Conservation (phyloP, 805 yeast species). For the Myxozyma sirexii region DNA sequence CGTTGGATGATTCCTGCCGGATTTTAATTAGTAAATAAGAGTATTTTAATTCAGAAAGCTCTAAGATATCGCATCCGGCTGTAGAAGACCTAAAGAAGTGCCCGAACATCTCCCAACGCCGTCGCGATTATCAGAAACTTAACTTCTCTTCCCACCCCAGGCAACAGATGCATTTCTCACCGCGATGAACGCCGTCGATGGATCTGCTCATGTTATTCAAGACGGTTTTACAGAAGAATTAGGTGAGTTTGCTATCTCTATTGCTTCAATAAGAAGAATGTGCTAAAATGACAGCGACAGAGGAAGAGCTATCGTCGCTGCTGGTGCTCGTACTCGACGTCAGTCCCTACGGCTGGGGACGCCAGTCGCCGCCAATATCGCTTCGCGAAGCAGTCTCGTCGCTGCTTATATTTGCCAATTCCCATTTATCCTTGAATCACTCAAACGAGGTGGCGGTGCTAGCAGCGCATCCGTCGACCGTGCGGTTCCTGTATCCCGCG, state of each 20-base stretch:
- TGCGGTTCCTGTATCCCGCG: conserved; percentile 69
- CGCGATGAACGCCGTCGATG: conserved; percentile 32
- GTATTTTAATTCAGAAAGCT: too few relatives aligned
- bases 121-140: neutral
- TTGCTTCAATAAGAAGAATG: neutral
- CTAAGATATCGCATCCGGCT: too few relatives aligned
- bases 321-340: conserved; percentile 78
- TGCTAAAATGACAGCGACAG: neutral
- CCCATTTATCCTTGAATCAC: conserved; percentile 82
- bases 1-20: too few relatives aligned
- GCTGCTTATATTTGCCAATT: conserved; percentile 75
- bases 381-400: conserved; percentile 64
- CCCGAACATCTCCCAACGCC: too few relatives aligned
- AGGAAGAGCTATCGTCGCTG: conserved; percentile 74
- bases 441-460: conserved; percentile 82
- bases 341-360: conserved; percentile 70
- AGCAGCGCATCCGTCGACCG: conserved; percentile 71
- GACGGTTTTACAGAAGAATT: conserved; percentile 11
- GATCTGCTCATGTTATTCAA: conserved; percentile 30
- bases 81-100: too few relatives aligned
- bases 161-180: neutral
- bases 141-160: too few relatives aligned
- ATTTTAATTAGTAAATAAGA: too few relatives aligned
- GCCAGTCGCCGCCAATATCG: conserved; percentile 37
- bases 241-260: conserved; percentile 1